Evolutionary conservation across 164 flowering plant species (phyloP).

Genomic region (Vitis labrusca): DNA sequence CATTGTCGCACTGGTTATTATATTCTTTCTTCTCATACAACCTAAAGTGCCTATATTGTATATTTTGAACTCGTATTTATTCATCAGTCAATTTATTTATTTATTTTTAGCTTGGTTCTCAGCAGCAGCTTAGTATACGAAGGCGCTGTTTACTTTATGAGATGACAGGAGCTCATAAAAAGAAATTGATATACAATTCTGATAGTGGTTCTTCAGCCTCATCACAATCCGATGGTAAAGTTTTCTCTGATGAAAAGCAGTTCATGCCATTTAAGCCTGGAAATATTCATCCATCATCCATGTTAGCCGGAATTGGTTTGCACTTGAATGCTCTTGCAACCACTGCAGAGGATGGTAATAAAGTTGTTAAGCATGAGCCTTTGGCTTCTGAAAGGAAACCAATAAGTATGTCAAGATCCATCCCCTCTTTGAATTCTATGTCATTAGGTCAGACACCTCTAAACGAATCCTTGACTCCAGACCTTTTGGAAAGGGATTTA

Average conservation of each 20-base stretch:
- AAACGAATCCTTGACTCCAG: not conserved
- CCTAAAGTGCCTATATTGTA: not conserved
- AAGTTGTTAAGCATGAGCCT: slow-evolving; percentile 8
- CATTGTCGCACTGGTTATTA: not conserved
- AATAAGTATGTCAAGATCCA: slow-evolving; percentile 5
- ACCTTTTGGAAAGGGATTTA: slow-evolving; percentile 5
- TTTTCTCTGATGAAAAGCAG: slow-evolving; percentile 1
- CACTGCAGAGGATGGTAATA: slow-evolving; percentile 2
- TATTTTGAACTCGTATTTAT: not conserved
- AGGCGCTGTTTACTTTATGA: slow-evolving; percentile 35
- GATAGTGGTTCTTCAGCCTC: slow-evolving; percentile 4
- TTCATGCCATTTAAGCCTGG: not conserved
- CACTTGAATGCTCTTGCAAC: slow-evolving; percentile 39
- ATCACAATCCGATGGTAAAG: slow-evolving; percentile 5
- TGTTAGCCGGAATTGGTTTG: slow-evolving; percentile 26
- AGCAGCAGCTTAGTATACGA: slow-evolving; percentile 14
- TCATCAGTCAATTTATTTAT: not conserved
- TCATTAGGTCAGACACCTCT: not conserved
- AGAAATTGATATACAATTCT: slow-evolving; percentile 1
- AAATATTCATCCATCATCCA: not conserved
- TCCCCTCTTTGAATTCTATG: slow-evolving; percentile 4
- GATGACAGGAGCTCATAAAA: slow-evolving; percentile 16
- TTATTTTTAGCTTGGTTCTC: not conserved
- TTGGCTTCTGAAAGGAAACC: slow-evolving; percentile 13
- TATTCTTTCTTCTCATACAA: not conserved